Evolutionary conservation across 2,329 filamentous ascomycete species (phyloP).

Genomic region (Penicillium glabrum): DNA sequence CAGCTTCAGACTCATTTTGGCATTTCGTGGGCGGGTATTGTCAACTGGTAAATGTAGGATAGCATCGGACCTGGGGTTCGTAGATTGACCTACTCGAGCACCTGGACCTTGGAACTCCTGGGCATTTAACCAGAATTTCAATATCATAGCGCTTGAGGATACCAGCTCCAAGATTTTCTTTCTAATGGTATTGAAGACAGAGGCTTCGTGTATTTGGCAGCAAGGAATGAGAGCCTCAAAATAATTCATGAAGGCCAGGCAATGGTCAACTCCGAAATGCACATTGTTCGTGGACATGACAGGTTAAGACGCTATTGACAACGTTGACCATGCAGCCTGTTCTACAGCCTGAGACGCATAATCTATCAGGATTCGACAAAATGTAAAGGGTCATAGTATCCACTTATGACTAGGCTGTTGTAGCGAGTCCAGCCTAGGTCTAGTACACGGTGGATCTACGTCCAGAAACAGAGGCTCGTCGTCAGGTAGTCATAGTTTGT

Average conservation of each 20-base stretch:
- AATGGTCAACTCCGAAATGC: neutral
- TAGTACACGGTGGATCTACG: slow-evolving; percentile 12
- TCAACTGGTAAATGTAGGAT: no score
- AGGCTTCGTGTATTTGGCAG: neutral
- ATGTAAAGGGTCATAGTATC: neutral
- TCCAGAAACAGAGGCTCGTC: slow-evolving; percentile 23
- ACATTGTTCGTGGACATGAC: neutral
- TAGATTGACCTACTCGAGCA: no score
- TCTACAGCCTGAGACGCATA: neutral
- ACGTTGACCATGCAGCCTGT: neutral
- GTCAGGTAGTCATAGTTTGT: slow-evolving; percentile 37
- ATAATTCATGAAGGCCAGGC: neutral
- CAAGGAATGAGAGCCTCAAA: neutral
- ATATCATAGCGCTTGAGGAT: no score
- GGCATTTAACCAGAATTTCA: no score
- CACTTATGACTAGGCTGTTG: neutral
- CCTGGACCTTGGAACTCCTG: no score
- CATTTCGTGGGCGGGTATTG: neutral
- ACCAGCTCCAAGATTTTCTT: neutral
- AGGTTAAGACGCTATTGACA: neutral
- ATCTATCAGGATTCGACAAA: neutral
- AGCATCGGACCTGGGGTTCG: no score
- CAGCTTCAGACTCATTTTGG: no score
- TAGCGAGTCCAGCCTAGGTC: neutral
- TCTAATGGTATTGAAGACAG: neutral